Evolutionary conservation across 2,329 filamentous ascomycete species (phyloP).

Genomic region (Sordariomycetes sp.): DNA sequence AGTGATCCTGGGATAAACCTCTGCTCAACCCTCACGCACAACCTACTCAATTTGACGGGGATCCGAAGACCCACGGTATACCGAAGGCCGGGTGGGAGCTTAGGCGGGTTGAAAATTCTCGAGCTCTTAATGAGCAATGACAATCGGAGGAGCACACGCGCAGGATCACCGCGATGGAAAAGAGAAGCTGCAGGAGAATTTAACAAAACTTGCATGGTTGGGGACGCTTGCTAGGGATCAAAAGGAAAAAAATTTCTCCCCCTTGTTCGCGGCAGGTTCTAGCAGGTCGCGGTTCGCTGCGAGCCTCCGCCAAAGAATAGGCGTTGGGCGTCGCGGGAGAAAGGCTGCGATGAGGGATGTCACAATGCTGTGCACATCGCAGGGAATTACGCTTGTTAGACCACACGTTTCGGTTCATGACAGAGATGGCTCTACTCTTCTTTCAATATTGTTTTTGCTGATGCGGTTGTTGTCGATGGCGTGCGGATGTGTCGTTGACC

Average conservation of each 20-base stretch:
- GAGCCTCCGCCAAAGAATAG: not conserved
- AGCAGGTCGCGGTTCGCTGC: not conserved
- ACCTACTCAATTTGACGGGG: conserved; percentile 3
- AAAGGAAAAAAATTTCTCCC: not conserved
- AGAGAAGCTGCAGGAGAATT: not conserved
- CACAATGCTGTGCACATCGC: conserved; percentile 25
- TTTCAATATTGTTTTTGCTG: conserved; percentile 17
- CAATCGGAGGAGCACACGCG: not conserved
- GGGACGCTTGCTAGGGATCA: not conserved
- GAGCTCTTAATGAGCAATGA: conserved; percentile 10
- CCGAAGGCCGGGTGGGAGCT: conserved; percentile 15
- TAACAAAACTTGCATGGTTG: not conserved
- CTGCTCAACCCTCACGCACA: not conserved
- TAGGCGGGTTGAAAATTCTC: conserved; percentile 17
- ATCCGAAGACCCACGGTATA: no score
- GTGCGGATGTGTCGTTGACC: not conserved
- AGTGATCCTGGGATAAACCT: not conserved
- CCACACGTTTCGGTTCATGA: conserved; percentile 39
- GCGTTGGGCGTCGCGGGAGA: conserved; percentile 12
- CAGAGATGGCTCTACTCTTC: conserved; percentile 38
- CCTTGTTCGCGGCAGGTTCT: conserved; percentile 1
- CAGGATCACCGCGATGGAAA: conserved; percentile 1
- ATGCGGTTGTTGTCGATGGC: no score
- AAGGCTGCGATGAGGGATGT: conserved; percentile 10
- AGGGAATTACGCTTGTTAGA: conserved; percentile 32